phyloP scores from a whole-genome alignment of 2,329 filamentous ascomycete genomes.

The Colletotrichum orbiculare region DNA sequence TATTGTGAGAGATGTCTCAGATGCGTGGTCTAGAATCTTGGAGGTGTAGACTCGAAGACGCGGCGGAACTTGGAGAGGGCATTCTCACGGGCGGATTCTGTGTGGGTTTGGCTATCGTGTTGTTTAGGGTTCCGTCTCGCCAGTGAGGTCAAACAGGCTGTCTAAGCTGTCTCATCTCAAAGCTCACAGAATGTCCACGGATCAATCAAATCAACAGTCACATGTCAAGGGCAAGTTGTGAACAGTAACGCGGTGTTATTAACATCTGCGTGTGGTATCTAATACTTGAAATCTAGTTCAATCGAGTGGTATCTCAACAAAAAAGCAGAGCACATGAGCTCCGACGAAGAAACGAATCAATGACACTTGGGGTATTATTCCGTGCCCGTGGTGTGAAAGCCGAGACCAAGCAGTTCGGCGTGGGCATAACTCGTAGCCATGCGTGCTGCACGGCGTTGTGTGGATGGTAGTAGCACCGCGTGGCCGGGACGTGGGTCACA shows the following conservation, averaged over 20 bases:
- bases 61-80: no score
- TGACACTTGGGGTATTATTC: conserved; percentile 16
- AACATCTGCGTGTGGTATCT: conserved; percentile 34
- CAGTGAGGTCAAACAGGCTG: no score
- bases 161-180: no score
- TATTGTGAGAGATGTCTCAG: no score
- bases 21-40: no score
- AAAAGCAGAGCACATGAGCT: neutral
- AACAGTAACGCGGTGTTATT: conserved; percentile 10
- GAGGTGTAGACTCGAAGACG: no score
- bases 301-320: conserved; percentile 36
- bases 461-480: neutral
- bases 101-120: no score
- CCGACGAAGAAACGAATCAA: conserved; percentile 20
- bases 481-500: neutral
- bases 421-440: conserved; percentile 32
- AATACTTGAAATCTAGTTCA: conserved; percentile 31
- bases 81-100: no score
- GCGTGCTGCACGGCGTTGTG: neutral
- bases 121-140: no score
- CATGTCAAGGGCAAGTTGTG: neutral
- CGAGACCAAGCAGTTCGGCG: conserved; percentile 9
- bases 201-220: neutral
- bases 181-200: no score
- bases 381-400: conserved; percentile 20